Evolutionary conservation across 1,284 basidiomycete genomes (phyloP).

Genomic region (Marasmius fiardii): DNA sequence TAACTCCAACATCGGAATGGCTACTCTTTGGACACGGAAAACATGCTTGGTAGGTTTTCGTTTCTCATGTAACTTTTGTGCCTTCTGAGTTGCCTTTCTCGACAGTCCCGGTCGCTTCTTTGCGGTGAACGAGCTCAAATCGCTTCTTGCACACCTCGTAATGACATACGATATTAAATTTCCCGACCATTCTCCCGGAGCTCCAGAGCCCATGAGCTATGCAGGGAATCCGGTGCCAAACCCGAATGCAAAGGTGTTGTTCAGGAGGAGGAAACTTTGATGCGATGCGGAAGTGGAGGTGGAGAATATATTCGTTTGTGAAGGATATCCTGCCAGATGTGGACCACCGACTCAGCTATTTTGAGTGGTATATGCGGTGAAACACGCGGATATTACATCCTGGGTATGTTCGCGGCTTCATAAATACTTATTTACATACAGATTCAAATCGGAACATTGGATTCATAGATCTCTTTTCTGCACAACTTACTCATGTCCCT

Average conservation of each 20-base stretch:
- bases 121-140: slow-evolving; percentile 38
- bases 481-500: too few species aligned
- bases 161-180: slow-evolving; percentile 42
- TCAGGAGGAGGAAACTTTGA: slow-evolving; percentile 10
- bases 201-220: slow-evolving; percentile 18
- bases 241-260: slow-evolving; percentile 13
- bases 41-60: background rate
- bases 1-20: background rate
- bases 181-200: slow-evolving; percentile 20
- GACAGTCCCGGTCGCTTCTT: slow-evolving; percentile 43
- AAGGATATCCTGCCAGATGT: too few species aligned
- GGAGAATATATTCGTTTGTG: too few species aligned
- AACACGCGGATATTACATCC: too few species aligned
- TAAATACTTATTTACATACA: too few species aligned
- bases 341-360: too few species aligned
- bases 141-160: slow-evolving; percentile 36
- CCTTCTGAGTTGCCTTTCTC: background rate
- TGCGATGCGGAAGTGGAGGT: too few species aligned
- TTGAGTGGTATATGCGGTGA: too few species aligned
- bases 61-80: background rate
- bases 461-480: too few species aligned
- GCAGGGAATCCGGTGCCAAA: slow-evolving; percentile 10
- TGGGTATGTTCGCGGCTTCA: too few species aligned
- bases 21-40: background rate
- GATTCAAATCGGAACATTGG: too few species aligned